Evolutionary conservation across 257 asterid genomes (phyloP).

Genomic region (Cordia subcordata): DNA sequence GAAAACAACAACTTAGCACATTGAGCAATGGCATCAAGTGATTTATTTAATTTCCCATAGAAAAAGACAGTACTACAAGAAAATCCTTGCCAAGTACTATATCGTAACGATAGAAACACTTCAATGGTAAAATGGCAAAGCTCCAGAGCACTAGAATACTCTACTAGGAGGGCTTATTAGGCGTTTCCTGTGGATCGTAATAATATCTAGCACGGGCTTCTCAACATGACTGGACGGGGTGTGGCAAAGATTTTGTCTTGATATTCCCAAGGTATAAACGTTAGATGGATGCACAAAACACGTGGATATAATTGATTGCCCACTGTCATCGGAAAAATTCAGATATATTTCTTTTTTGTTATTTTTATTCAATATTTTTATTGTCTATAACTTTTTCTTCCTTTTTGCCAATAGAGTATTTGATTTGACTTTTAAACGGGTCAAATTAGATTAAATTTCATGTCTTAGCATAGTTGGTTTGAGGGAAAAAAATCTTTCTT

Average conservation of each 20-base stretch:
- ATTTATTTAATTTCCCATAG: background rate
- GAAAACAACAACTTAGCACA: background rate
- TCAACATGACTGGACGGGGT: conserved; percentile 51
- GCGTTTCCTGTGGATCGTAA: conserved; percentile 27
- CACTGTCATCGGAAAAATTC: too few species aligned
- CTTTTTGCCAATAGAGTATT: too few species aligned
- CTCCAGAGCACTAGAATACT: conserved; percentile 15
- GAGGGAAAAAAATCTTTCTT: too few species aligned
- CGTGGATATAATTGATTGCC: background rate
- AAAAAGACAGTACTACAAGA: background rate
- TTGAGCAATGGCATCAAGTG: background rate
- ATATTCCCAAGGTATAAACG: background rate
- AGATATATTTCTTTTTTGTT: too few species aligned
- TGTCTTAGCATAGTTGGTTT: too few species aligned
- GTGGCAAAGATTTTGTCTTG: conserved; percentile 28
- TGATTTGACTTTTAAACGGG: too few species aligned
- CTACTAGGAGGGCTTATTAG: conserved; percentile 28
- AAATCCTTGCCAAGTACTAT: background rate
- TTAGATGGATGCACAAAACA: background rate
- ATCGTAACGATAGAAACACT: conserved; percentile 42
- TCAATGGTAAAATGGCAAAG: conserved; percentile 43
- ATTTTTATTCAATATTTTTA: too few species aligned
- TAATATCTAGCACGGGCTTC: conserved; percentile 47
- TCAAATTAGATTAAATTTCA: too few species aligned
- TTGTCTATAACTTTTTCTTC: too few species aligned